A percentile compares a stretch with the other conserved stretches of the same genome.
phyloP scores from a whole-genome alignment of 805 yeast species.

The Metschnikowia chrysomelidarum region DNA sequence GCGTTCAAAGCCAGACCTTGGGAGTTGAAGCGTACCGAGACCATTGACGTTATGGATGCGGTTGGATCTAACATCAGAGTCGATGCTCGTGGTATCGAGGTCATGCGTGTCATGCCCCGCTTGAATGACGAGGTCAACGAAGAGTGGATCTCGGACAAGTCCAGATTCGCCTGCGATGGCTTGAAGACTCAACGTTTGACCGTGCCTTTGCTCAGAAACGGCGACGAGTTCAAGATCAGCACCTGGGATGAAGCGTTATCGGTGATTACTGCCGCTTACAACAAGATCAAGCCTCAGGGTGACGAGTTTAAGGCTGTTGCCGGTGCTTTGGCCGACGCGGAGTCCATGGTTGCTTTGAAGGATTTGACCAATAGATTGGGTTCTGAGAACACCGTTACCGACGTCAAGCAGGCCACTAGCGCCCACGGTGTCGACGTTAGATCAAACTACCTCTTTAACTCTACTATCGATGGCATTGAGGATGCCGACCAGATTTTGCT shows the following conservation, averaged over 20 bases:
- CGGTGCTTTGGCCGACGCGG: constrained; percentile 82
- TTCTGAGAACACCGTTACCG: constrained; percentile 78
- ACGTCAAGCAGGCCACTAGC: constrained; percentile 53
- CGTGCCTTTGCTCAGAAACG: constrained; percentile 70
- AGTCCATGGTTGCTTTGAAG: constrained; percentile 76
- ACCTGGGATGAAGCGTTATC: constrained; percentile 87
- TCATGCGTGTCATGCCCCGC: constrained; percentile 83
- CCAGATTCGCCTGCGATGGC: constrained; percentile 84
- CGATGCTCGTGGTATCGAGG: constrained; percentile 84
- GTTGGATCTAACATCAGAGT: constrained; percentile 81
- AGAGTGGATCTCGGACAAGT: constrained; percentile 89
- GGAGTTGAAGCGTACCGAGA: constrained; percentile 88
- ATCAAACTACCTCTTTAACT: constrained; percentile 77
- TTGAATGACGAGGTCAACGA: constrained; percentile 83
- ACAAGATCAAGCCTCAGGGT: constrained; percentile 54
- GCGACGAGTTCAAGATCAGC: constrained; percentile 66
- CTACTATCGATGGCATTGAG: constrained; percentile 75
- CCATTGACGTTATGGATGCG: constrained; percentile 81
- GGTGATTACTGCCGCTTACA: constrained; percentile 61
- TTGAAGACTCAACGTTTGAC: constrained; percentile 83
- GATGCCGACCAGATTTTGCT: constrained; percentile 78
- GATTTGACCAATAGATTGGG: constrained; percentile 75
- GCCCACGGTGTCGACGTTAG: constrained; percentile 73
- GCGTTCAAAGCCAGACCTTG: constrained; percentile 93
- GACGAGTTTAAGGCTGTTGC: constrained; percentile 78